Evolutionary conservation across 106 monocot genomes (phyloP).

Genomic region (Amphibolis antarctica): DNA sequence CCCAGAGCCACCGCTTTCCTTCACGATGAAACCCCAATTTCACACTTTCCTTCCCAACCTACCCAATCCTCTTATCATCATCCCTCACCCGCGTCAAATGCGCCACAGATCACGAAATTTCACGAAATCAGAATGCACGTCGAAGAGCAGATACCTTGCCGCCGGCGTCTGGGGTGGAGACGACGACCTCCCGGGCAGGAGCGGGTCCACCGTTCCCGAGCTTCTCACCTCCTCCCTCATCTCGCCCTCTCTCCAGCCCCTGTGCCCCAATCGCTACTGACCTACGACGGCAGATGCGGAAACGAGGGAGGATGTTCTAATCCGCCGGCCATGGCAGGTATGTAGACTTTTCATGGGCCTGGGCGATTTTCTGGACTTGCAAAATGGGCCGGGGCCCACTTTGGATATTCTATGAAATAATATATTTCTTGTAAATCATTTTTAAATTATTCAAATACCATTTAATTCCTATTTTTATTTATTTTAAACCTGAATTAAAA

Average conservation of each 20-base stretch:
- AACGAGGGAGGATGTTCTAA: background rate
- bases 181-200: slow-evolving; percentile 14
- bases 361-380: too few species aligned
- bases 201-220: slow-evolving; percentile 30
- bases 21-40: too few species aligned
- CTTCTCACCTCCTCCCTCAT: slow-evolving; percentile 42
- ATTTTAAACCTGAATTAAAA: too few species aligned
- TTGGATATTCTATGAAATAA: too few species aligned
- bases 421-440: too few species aligned
- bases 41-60: background rate
- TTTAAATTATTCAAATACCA: too few species aligned
- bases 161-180: slow-evolving; percentile 29
- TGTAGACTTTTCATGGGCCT: too few species aligned
- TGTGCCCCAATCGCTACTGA: background rate
- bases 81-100: background rate
- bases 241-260: slow-evolving; percentile 9
- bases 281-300: background rate
- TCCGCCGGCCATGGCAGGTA: background rate
- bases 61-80: background rate
- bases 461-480: too few species aligned
- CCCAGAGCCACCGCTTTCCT: too few species aligned
- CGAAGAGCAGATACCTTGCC: slow-evolving; percentile 17
- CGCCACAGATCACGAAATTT: background rate
- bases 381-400: too few species aligned
- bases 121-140: background rate